Evolutionary conservation across 202 grass and related monocot genomes (phyloP).

Genomic region (Elaeis oleifera): DNA sequence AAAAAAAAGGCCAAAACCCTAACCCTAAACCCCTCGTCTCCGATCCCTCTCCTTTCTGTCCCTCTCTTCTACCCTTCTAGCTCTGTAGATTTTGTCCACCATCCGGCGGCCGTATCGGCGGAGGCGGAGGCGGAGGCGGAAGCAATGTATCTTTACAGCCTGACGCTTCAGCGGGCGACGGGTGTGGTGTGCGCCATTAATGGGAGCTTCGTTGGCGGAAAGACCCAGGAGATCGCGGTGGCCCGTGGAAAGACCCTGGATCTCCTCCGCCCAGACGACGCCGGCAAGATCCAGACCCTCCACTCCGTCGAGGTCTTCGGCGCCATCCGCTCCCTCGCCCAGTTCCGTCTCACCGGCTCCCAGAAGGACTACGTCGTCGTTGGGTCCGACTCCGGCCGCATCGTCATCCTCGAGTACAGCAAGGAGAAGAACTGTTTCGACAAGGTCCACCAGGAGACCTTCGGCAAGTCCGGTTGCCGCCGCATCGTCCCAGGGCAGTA

Average conservation of each 20-base stretch:
- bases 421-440: constrained; percentile 75
- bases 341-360: constrained; percentile 92
- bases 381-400: constrained; percentile 83
- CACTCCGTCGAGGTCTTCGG: constrained; percentile 97
- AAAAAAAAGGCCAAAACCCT: too few species aligned
- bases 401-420: constrained; percentile 91
- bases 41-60: too few species aligned
- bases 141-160: constrained; percentile 80
- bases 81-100: too few species aligned
- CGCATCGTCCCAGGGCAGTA: constrained; percentile 92
- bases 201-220: constrained; percentile 80
- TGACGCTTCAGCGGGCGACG: constrained; percentile 73
- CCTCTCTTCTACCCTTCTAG: too few species aligned
- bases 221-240: constrained; percentile 75
- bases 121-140: too few species aligned
- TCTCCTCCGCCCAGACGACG: constrained; percentile 73
- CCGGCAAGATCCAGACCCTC: constrained; percentile 66
- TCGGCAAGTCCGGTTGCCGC: constrained; percentile 89
- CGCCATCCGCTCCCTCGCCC: constrained; percentile 79
- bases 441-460: constrained; percentile 96
- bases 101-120: too few species aligned
- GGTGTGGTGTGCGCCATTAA: constrained; percentile 79
- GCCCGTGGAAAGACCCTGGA: constrained; percentile 66
- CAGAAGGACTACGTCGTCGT: constrained; percentile 90
- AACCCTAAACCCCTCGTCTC: too few species aligned